Percentiles rank a stretch among this genome's conserved stretches.
These are phyloP conservation scores for Fusarium miscanthi DNA, from an alignment of 2,329 filamentous ascomycete species.

Conservation along the genomic window DNA sequence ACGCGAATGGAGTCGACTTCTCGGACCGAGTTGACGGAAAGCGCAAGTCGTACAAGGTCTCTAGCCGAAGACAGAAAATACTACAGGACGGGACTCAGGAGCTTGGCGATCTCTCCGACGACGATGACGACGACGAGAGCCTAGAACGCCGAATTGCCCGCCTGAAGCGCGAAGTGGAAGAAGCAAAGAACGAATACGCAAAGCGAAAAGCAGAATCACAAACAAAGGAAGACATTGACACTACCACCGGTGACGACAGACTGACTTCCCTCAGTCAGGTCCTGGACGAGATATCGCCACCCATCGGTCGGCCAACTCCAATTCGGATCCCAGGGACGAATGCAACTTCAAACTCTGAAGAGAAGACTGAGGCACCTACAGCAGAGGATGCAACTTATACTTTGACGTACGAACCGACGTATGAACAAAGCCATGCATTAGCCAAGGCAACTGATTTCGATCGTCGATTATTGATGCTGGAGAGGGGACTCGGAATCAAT, in stretches of 20 bases:
- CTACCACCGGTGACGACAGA: slow-evolving; percentile 46
- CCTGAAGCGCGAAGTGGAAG: slow-evolving; percentile 83
- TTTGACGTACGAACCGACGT: slow-evolving; percentile 71
- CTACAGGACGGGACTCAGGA: slow-evolving; percentile 73
- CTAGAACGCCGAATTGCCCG: slow-evolving; percentile 83
- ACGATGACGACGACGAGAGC: slow-evolving; percentile 76
- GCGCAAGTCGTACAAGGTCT: slow-evolving; percentile 83
- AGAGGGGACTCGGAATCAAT: slow-evolving; percentile 83
- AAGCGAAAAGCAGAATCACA: slow-evolving; percentile 63
- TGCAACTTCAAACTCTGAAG: slow-evolving; percentile 17
- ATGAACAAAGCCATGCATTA: slow-evolving; percentile 76
- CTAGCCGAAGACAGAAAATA: slow-evolving; percentile 73
- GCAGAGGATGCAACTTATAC: slow-evolving; percentile 66
- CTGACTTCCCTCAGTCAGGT: slow-evolving; percentile 77
- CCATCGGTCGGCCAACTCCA: slow-evolving; percentile 32
- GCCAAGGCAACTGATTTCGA: slow-evolving; percentile 91
- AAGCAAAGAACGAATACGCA: slow-evolving; percentile 72
- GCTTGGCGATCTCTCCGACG: slow-evolving; percentile 80
- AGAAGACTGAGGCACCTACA: slow-evolving; percentile 33
- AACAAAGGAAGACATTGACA: slow-evolving; percentile 60
- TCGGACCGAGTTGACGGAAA: slow-evolving; percentile 88
- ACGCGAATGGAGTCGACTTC: slow-evolving; percentile 84
- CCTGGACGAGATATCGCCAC: slow-evolving; percentile 71
- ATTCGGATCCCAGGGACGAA: slow-evolving; percentile 22
- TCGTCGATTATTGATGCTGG: slow-evolving; percentile 79